Evolutionary conservation across 2,329 filamentous ascomycete species (phyloP), one percentile per base, ranked within the genome.

Genomic region (Endoconidiophora polonica): DNA sequence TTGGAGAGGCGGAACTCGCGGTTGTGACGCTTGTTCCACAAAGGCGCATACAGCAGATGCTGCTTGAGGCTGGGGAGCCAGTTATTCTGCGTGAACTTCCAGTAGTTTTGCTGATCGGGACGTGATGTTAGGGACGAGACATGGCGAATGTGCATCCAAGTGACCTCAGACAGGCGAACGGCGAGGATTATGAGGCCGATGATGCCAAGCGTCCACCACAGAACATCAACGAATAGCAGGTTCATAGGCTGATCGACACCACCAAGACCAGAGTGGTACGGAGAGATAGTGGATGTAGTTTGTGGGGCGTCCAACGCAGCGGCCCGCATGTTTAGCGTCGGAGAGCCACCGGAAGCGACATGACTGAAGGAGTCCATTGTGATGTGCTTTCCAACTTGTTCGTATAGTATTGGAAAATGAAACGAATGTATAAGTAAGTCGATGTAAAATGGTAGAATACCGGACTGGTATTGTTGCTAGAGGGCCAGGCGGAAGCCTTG

Each of bases 1-100:
- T 69, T 67, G 46, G 76, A 80, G 48, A 82, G 63, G 58, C 70
- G 70, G 58, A 83, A 71, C 61, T 83, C 79, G 58, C 76, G 69
- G 65, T 81, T 82, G 63, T 83, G 79, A 43, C 79, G 73, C 59
- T 81, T 81, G 16, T 66, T 73, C 65, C 72, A 73, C 20, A 83
- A 63, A 2, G 79, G 79, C 1, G 79, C 77, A 56, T 82, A 68
- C 44, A 63, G 62, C 52, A 83, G 58, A 55, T 79, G 65, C 60
- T 73, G 77, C 66, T 82, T 82, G 56, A 81, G 56, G 53, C 65
- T 65, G 10, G 77, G 77, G 69, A 77, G 76, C 73, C 73, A 77
- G 51, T 65, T 66, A 68, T 68, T 77, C 59, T 77, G 73, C 12
- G 73, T 68, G 20, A 60, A 59, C 56, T 68, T 73, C 76, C 77